phyloP scores from a whole-genome alignment of 2,329 filamentous ascomycete species.

The Pyrenophora tritici-repentis region DNA sequence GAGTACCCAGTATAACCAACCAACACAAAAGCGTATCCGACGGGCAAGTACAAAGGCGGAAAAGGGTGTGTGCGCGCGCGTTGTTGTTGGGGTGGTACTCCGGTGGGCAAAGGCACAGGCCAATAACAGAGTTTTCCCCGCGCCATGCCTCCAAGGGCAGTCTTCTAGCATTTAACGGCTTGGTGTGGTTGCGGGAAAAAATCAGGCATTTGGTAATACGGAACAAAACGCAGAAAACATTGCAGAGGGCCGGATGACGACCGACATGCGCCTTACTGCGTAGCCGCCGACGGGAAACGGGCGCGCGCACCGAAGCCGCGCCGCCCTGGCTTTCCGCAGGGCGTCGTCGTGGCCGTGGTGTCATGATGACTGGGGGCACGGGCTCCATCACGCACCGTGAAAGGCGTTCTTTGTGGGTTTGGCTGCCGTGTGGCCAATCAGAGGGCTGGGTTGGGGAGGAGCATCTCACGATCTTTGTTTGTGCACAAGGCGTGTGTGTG shows the following conservation, averaged over 20 bases:
- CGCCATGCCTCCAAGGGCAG: slow-evolving; percentile 24
- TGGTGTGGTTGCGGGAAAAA: slow-evolving; percentile 4
- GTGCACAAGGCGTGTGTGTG: slow-evolving; percentile 13
- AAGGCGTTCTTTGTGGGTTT: slow-evolving; percentile 18
- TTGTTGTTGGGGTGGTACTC: neutral
- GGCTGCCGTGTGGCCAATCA: slow-evolving; percentile 19
- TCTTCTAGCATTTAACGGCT: slow-evolving; percentile 20
- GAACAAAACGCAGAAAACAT: too few species aligned
- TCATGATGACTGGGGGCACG: slow-evolving; percentile 9
- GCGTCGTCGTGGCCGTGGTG: slow-evolving; percentile 4
- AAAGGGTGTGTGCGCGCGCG: slow-evolving; percentile 10
- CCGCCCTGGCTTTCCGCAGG: too few species aligned
- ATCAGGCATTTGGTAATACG: slow-evolving; percentile 3
- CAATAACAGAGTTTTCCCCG: slow-evolving; percentile 25
- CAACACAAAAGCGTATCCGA: slow-evolving; percentile 9
- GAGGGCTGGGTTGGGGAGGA: neutral
- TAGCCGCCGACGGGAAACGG: slow-evolving; percentile 22
- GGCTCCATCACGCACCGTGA: slow-evolving; percentile 5
- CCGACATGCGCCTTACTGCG: too few species aligned
- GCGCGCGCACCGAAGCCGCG: too few species aligned
- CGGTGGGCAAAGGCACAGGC: neutral
- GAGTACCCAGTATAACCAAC: neutral
- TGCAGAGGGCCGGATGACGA: slow-evolving; percentile 8
- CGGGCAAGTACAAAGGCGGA: slow-evolving; percentile 14
- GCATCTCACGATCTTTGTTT: slow-evolving; percentile 6